phyloP scores from a whole-genome alignment of 1,139 yeast species.

The Suhomyces wounanorum region DNA sequence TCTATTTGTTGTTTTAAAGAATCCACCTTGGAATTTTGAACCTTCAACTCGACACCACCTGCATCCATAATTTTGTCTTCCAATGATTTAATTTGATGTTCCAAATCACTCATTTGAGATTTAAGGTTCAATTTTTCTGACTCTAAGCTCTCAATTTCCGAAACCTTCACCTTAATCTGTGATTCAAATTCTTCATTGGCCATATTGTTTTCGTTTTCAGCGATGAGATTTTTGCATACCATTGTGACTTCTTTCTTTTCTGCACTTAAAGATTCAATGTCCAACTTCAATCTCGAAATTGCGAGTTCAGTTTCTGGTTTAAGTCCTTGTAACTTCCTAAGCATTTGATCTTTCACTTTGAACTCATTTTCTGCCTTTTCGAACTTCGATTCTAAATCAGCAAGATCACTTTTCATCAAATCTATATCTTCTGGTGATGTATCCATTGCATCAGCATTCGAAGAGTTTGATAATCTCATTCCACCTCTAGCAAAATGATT shows the following conservation, averaged over 20 bases:
- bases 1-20: constrained; percentile 71
- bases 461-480: constrained; percentile 49
- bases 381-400: constrained; percentile 56
- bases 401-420: constrained; percentile 54
- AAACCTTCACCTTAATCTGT: constrained; percentile 43
- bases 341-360: constrained; percentile 59
- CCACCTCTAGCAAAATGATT: constrained; percentile 62
- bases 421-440: constrained; percentile 61
- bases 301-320: constrained; percentile 71
- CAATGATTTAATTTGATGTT: constrained; percentile 55
- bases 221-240: constrained; percentile 38
- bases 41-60: constrained; percentile 84
- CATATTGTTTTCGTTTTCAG: constrained; percentile 35
- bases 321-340: constrained; percentile 60
- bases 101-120: constrained; percentile 59
- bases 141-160: constrained; percentile 35
- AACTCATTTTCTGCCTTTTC: constrained; percentile 54
- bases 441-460: constrained; percentile 23
- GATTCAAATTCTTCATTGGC: constrained; percentile 28
- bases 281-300: constrained; percentile 62
- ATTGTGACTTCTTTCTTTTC: constrained; percentile 47
- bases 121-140: constrained; percentile 47
- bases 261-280: constrained; percentile 59
- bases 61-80: constrained; percentile 84
- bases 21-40: constrained; percentile 82